Evolutionary conservation across 2,329 filamentous ascomycete genomes (phyloP), one percentile per base, ranked within the genome.

Genomic region (Colletotrichum cordylinicola): DNA sequence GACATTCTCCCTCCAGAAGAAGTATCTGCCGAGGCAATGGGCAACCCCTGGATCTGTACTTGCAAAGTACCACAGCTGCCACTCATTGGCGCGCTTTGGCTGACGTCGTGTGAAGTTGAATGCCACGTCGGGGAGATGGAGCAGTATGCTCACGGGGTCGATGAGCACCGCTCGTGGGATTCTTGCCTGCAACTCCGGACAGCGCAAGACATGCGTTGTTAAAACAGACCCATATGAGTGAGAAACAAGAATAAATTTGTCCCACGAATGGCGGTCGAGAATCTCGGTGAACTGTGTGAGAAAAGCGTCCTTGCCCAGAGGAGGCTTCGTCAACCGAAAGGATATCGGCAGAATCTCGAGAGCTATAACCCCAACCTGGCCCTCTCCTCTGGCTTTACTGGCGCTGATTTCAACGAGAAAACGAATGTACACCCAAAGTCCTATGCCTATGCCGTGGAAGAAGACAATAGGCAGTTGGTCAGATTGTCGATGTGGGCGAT

Each of bases 1-100:
- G 52, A 94, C 91, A 77, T 93, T 94, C 78, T 94, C 89, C 31
- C 87, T 87, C 94, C 93, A 95, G 83, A 94, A 94, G 84, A 95
- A 94, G 79, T 92, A 89, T 4, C 93, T 86, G 0, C 89, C 90
- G 1, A 95, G 85, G 12, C 90, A 91, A 72, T 93, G 89, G 12
- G 93, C 90, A 3, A 94, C 91, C 3, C 92, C 92, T 33, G 92
- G 90, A 78, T 95, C 93, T 70, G 89, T 92, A 60, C 89, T 91
- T 8, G 91, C 93, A 81, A 94, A 94, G 79, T 93, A 95, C 87
- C 91, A 93, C 16, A 95, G 85, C 81, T 93, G 90, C 86, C 91
- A 92, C 82, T 95, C 92, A 77, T 93, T 94, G n/a, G 93, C 92
- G 72, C 72, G 84, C 80, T 78, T 84, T 5, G 91, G 90, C 69